These are phyloP conservation scores for Apiospora rasikravindrae DNA, from an alignment of 2,329 filamentous ascomycete genomes.

Conservation along the genomic window DNA sequence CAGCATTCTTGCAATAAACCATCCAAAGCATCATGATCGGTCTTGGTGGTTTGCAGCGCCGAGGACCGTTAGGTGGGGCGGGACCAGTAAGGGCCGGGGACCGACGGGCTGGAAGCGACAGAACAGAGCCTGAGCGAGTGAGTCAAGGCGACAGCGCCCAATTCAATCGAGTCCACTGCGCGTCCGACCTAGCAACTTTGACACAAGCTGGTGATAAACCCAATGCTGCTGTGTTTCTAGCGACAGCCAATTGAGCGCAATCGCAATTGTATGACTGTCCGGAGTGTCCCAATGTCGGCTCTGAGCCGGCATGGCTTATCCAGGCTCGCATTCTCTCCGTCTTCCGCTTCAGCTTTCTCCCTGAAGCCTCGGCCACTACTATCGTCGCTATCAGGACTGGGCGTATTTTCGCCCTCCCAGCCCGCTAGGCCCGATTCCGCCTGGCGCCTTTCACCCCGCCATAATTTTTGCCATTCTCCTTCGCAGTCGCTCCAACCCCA, in stretches of 20 bases:
- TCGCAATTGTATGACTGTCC: not conserved
- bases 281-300: not conserved
- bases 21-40: not conserved
- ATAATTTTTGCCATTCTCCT: constrained; percentile 21
- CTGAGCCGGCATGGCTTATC: not conserved
- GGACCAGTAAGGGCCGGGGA: not conserved
- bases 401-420: not conserved
- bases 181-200: not conserved
- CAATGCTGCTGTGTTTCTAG: not conserved
- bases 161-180: not conserved
- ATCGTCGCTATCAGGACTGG: not conserved
- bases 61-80: not conserved
- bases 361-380: not conserved
- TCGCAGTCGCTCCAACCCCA: constrained; percentile 19
- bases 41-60: not conserved
- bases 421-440: constrained; percentile 17
- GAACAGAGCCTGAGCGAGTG: not conserved
- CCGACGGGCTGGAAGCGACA: not conserved
- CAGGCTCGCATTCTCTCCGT: not conserved
- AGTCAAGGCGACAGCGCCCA: not conserved
- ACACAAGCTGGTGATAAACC: not conserved
- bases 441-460: constrained; percentile 24
- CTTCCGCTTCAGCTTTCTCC: not conserved
- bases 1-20: no score
- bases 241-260: not conserved